A percentile compares a stretch with the other conserved stretches of the same genome.
phyloP scores from a whole-genome alignment of 1,284 basidiomycete species.

The Melanopsichium pennsylvanicum region DNA sequence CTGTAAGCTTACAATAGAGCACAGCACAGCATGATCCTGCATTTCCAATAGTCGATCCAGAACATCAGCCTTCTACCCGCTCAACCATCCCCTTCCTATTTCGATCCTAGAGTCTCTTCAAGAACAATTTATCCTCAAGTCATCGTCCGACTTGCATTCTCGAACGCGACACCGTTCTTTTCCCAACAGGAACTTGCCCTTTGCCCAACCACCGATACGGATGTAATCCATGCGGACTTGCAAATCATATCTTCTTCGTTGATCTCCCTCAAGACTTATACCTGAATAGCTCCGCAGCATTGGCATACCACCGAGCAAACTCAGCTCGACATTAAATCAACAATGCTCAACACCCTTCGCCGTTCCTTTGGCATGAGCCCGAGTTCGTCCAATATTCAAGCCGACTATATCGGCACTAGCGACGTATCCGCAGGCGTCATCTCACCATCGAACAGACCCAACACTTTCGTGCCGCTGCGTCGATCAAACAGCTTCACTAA shows the following conservation, averaged over 20 bases:
- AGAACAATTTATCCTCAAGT: too few relatives aligned
- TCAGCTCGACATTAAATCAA: background rate
- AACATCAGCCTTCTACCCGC: too few relatives aligned
- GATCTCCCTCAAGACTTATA: background rate
- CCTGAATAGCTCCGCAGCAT: too few relatives aligned
- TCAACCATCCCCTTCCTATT: too few relatives aligned
- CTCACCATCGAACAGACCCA: slow-evolving; percentile 32
- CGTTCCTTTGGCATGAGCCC: slow-evolving; percentile 48
- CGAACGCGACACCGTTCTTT: too few relatives aligned
- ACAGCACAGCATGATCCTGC: too few relatives aligned
- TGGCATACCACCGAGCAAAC: slow-evolving; percentile 7
- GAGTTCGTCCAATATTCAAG: slow-evolving; percentile 20
- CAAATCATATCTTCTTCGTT: background rate
- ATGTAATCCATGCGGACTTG: background rate
- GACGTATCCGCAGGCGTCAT: slow-evolving; percentile 8
- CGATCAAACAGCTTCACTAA: slow-evolving; percentile 43
- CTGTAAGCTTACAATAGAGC: too few relatives aligned
- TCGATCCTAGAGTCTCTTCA: too few relatives aligned
- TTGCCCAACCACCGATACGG: background rate
- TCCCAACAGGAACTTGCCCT: too few relatives aligned
- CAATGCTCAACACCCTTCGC: slow-evolving; percentile 37
- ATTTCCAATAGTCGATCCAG: too few relatives aligned
- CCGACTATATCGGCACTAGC: slow-evolving; percentile 6
- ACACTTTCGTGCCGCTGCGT: slow-evolving; percentile 36
- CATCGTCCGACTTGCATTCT: too few relatives aligned